Evolutionary conservation across 2,329 filamentous ascomycete genomes (phyloP).

Genomic region (Colletotrichum costaricense): DNA sequence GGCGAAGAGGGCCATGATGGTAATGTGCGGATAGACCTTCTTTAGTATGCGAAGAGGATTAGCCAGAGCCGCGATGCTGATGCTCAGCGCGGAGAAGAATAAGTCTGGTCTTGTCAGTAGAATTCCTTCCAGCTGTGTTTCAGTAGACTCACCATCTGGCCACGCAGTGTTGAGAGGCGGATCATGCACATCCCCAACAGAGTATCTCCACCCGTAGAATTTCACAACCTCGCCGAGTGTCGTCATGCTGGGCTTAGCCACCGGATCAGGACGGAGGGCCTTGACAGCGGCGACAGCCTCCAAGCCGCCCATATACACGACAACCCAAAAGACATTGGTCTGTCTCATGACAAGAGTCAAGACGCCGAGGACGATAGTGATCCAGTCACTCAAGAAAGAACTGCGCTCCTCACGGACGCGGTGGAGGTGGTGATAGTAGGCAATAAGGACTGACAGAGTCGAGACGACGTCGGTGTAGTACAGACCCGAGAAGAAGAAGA

Average conservation of each 20-base stretch:
- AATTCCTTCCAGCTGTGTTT: background rate
- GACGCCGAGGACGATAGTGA: slow-evolving; percentile 68
- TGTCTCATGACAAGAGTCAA: slow-evolving; percentile 83
- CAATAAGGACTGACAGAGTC: slow-evolving; percentile 77
- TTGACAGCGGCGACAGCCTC: slow-evolving; percentile 66
- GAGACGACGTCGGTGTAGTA: slow-evolving; percentile 96
- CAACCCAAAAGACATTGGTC: slow-evolving; percentile 97
- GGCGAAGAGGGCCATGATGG: slow-evolving; percentile 75
- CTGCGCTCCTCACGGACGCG: slow-evolving; percentile 51
- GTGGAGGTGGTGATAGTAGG: slow-evolving; percentile 69
- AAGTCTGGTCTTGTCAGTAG: slow-evolving; percentile 56
- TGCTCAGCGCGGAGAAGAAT: slow-evolving; percentile 69
- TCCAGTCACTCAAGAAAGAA: slow-evolving; percentile 53
- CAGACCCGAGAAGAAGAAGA: slow-evolving; percentile 96
- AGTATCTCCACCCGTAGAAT: slow-evolving; percentile 56
- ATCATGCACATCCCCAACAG: slow-evolving; percentile 67
- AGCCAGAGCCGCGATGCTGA: slow-evolving; percentile 67
- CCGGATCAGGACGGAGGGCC: slow-evolving; percentile 48
- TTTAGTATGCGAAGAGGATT: slow-evolving; percentile 59
- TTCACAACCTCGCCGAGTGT: slow-evolving; percentile 48
- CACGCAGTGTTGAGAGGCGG: slow-evolving; percentile 57
- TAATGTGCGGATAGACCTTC: slow-evolving; percentile 68
- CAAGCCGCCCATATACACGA: slow-evolving; percentile 77
- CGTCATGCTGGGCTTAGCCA: slow-evolving; percentile 44
- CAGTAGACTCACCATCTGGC: slow-evolving; percentile 58